phyloP scores from a whole-genome alignment of 257 asterid genomes.

The Plantago ovata region DNA sequence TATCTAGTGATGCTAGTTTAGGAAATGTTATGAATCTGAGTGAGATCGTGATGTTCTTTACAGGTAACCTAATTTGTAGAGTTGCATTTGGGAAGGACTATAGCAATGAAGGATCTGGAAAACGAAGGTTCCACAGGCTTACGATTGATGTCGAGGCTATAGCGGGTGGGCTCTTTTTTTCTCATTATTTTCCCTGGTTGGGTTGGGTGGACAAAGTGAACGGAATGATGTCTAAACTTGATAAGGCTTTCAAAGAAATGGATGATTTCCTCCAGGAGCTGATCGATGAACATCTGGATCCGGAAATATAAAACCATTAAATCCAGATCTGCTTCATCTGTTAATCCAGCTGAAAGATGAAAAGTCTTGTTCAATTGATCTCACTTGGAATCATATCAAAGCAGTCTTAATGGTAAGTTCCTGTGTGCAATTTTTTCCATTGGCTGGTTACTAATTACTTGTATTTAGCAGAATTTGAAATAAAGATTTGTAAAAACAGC shows the following conservation, averaged over 20 bases:
- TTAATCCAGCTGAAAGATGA: conserved; percentile 19
- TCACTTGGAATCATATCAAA: conserved; percentile 11
- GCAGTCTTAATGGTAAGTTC: conserved; percentile 22
- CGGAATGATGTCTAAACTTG: conserved; percentile 20
- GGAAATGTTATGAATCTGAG: conserved; percentile 1
- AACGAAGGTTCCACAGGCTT: conserved; percentile 3
- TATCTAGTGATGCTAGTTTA: neutral
- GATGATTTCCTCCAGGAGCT: conserved; percentile 24
- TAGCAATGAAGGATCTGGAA: neutral
- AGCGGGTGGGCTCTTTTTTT: conserved; percentile 13
- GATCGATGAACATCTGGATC: conserved; percentile 23
- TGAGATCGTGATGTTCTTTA: neutral
- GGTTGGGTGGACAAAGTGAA: conserved; percentile 18
- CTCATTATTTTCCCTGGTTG: conserved; percentile 15
- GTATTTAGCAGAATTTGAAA: too few species aligned
- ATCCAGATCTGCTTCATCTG: conserved; percentile 19
- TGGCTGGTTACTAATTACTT: too few species aligned
- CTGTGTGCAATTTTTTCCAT: too few species aligned
- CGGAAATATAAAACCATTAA: conserved; percentile 1
- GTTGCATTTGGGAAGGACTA: conserved; percentile 18
- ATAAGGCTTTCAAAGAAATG: conserved; percentile 15
- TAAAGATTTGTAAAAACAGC: too few species aligned
- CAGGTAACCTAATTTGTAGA: conserved; percentile 12
- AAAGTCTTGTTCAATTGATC: neutral
- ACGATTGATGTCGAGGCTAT: conserved; percentile 10